Percentiles rank a stretch among this genome's conserved stretches.
These are phyloP conservation scores for Paxillus involutus DNA, from an alignment of 768 basidiomycete genomes.

Conservation along the genomic window DNA sequence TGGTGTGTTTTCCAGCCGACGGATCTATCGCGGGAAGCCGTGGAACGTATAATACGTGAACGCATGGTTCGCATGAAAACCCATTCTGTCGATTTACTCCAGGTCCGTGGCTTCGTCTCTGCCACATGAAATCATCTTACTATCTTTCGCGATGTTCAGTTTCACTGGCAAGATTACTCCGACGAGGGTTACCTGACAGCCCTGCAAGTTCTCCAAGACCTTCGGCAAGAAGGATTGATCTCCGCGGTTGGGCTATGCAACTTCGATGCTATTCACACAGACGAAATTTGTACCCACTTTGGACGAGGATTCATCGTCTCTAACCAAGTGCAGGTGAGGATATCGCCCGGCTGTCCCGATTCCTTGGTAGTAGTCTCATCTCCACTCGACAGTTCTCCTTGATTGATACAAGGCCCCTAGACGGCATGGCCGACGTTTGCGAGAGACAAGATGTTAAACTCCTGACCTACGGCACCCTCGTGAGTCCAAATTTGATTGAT, in stretches of 20 bases:
- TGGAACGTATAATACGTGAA: conserved; percentile 65
- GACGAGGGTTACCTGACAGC: conserved; percentile 49
- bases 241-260: conserved; percentile 75
- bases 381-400: conserved; percentile 62
- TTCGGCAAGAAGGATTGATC: conserved; percentile 62
- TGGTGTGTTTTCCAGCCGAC: conserved; percentile 76
- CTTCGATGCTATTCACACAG: conserved; percentile 72
- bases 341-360: neutral
- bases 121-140: neutral
- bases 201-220: conserved; percentile 51
- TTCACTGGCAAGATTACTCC: conserved; percentile 77
- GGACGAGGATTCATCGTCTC: conserved; percentile 73
- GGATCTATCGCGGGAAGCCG: conserved; percentile 50
- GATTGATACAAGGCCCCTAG: conserved; percentile 74
- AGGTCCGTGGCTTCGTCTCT: conserved; percentile 42
- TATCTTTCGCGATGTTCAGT: conserved; percentile 38
- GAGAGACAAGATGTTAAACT: conserved; percentile 70
- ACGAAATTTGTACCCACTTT: conserved; percentile 77
- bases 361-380: conserved; percentile 6
- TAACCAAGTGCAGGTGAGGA: conserved; percentile 77
- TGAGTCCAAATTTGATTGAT: conserved; percentile 33
- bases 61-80: conserved; percentile 69
- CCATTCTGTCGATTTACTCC: conserved; percentile 63
- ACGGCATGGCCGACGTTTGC: conserved; percentile 78
- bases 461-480: conserved; percentile 80